Percentiles rank a stretch among this genome's conserved stretches.
phyloP scores from a whole-genome alignment of 139 green algal species.

The Nannochloris sp. region DNA sequence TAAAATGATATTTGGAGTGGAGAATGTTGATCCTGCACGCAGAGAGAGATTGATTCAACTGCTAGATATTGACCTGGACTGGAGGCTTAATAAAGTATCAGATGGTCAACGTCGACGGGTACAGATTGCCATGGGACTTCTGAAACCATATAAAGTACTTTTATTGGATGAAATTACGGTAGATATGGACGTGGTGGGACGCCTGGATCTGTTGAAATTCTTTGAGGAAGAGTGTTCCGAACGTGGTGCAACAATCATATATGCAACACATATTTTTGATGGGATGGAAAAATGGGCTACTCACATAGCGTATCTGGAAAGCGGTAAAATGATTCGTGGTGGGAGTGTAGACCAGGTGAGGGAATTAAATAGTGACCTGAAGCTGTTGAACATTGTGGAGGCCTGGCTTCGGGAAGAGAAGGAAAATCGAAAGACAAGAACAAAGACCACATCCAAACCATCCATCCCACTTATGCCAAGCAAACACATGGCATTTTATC shows the following conservation, averaged over 20 bases:
- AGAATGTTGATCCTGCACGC: conserved; percentile 65
- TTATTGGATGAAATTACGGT: conserved; percentile 98
- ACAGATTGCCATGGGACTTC: conserved; percentile 91
- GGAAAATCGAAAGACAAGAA: conserved; percentile 16
- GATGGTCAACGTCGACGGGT: conserved; percentile 92
- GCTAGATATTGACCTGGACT: conserved; percentile 90
- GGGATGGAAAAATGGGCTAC: conserved; percentile 80
- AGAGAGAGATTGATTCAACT: conserved; percentile 67
- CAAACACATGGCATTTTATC: conserved; percentile 74
- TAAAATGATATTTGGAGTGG: conserved; percentile 75
- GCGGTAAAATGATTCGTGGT: conserved; percentile 48
- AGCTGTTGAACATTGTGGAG: conserved; percentile 75
- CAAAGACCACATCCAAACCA: conserved; percentile 8
- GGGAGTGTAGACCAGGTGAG: conserved; percentile 22
- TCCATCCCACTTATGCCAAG: conserved; percentile 41
- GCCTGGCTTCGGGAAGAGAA: conserved; percentile 65
- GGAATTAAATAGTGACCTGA: conserved; percentile 31
- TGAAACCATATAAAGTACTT: conserved; percentile 90
- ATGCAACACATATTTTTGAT: conserved; percentile 99
- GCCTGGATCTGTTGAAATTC: conserved; percentile 88
- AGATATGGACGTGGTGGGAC: conserved; percentile 93
- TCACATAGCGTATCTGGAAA: conserved; percentile 73
- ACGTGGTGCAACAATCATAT: conserved; percentile 77
- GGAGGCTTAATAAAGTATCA: conserved; percentile 87
- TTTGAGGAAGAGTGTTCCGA: conserved; percentile 68